Conservation (phyloP, 768 basidiomycete species). For the Mycena pura region DNA sequence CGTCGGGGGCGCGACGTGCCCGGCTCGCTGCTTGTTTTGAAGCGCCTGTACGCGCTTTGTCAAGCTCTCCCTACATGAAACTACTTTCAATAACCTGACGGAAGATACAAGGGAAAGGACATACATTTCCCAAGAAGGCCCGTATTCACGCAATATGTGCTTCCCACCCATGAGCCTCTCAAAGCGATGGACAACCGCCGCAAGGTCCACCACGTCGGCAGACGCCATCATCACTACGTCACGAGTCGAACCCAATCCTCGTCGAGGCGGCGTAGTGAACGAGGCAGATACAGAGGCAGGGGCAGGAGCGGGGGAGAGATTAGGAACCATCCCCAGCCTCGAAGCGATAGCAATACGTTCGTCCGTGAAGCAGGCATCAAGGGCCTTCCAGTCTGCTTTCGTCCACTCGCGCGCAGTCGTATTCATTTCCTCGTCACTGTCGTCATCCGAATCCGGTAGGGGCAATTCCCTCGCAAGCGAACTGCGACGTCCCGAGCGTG, state of each 20-base stretch:
- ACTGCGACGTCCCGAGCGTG: too few species aligned
- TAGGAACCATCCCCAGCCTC: slow-evolving; percentile 26
- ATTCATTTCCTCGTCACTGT: slow-evolving; percentile 27
- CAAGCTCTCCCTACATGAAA: slow-evolving; percentile 53
- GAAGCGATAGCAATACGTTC: slow-evolving; percentile 60
- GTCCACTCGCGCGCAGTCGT: too few species aligned
- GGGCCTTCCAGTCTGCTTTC: slow-evolving; percentile 79
- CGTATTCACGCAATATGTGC: slow-evolving; percentile 45
- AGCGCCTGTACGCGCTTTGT: slow-evolving; percentile 59
- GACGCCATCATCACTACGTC: slow-evolving; percentile 51
- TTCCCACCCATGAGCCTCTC: slow-evolving; percentile 54
- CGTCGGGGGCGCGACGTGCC: slow-evolving; percentile 60
- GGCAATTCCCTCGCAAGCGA: neutral
- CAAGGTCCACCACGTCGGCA: slow-evolving; percentile 58
- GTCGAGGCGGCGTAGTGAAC: slow-evolving; percentile 12
- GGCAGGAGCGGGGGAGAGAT: neutral
- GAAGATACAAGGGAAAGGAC: slow-evolving; percentile 26
- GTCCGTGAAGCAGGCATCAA: slow-evolving; percentile 82
- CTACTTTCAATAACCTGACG: neutral
- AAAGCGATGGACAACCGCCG: slow-evolving; percentile 69
- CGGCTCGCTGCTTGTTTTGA: slow-evolving; percentile 63
- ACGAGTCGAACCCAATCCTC: slow-evolving; percentile 14
- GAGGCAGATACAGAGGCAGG: neutral
- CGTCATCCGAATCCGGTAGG: neutral
- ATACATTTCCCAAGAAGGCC: slow-evolving; percentile 65